Conservation (phyloP, 208 protist species). For the Trichomonas tenax region DNA sequence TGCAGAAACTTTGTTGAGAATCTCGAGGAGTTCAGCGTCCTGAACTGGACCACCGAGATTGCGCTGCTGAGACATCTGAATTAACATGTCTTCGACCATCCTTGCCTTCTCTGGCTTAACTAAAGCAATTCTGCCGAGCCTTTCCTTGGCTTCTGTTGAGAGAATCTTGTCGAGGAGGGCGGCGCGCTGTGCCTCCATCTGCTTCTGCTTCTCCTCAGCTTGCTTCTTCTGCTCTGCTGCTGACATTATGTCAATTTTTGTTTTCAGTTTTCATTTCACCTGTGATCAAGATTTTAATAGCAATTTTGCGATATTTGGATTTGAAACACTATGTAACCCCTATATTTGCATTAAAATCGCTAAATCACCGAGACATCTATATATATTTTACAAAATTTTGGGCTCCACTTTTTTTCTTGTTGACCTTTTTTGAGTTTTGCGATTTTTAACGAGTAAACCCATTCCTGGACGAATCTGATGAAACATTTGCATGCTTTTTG, state of each 20-base stretch:
- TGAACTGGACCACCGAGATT: background rate
- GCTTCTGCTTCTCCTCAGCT: background rate
- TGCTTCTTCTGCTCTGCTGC: background rate
- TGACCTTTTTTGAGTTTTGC: too few relatives aligned
- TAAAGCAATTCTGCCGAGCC: background rate
- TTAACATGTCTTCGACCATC: background rate
- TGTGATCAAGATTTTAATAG: too few relatives aligned
- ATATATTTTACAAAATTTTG: too few relatives aligned
- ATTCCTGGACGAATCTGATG: too few relatives aligned
- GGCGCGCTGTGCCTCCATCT: background rate
- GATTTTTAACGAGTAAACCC: too few relatives aligned
- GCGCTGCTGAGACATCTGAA: background rate
- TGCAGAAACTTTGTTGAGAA: background rate
- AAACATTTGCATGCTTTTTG: too few relatives aligned
- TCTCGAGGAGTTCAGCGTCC: background rate
- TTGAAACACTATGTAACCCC: too few relatives aligned
- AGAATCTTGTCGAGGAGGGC: background rate
- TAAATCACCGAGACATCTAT: too few relatives aligned
- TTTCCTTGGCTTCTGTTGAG: background rate
- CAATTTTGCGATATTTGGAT: too few relatives aligned
- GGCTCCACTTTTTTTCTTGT: too few relatives aligned
- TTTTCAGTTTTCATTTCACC: background rate
- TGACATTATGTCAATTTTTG: background rate
- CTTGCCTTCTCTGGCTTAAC: conserved; percentile 7
- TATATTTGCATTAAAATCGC: too few relatives aligned